phyloP scores from a whole-genome alignment of 345 rosid genomes.

The Stellera chamaejasme region DNA sequence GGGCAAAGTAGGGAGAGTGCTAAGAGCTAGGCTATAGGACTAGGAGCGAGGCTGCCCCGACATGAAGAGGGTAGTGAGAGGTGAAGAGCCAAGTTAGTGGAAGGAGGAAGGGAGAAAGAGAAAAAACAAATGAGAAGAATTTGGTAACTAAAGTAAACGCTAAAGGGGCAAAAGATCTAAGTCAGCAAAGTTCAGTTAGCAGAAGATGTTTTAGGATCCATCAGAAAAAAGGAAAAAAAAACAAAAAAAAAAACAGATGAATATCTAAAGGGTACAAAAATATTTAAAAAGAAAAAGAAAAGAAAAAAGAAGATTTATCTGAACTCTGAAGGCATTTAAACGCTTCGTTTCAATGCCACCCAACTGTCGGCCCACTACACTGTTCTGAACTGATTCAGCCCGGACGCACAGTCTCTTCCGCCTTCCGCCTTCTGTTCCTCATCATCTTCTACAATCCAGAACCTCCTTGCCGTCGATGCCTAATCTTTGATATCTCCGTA shows the following conservation, averaged over 20 bases:
- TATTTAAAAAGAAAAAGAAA: not conserved
- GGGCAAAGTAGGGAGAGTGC: not conserved
- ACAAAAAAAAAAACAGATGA: not conserved
- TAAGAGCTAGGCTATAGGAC: no score
- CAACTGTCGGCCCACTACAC: not conserved
- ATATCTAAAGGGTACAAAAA: not conserved
- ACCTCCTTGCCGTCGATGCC: constrained; percentile 3
- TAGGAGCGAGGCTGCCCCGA: no score
- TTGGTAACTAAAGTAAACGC: no score
- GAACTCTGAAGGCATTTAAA: not conserved
- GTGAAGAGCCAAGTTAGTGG: no score
- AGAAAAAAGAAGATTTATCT: not conserved
- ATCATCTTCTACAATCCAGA: no score
- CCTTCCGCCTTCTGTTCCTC: no score
- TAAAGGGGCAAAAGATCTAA: no score
- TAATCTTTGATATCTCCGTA: not conserved
- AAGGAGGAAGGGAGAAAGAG: no score
- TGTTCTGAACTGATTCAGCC: no score
- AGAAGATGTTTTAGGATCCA: not conserved
- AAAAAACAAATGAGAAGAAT: not conserved
- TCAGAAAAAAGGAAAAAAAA: not conserved
- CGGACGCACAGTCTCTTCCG: no score
- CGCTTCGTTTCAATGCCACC: not conserved
- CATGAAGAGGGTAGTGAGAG: no score
- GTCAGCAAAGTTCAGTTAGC: not conserved